These are phyloP conservation scores for Thymus quinquecostatus DNA, from an alignment of 257 asterid species.

Conservation along the genomic window DNA sequence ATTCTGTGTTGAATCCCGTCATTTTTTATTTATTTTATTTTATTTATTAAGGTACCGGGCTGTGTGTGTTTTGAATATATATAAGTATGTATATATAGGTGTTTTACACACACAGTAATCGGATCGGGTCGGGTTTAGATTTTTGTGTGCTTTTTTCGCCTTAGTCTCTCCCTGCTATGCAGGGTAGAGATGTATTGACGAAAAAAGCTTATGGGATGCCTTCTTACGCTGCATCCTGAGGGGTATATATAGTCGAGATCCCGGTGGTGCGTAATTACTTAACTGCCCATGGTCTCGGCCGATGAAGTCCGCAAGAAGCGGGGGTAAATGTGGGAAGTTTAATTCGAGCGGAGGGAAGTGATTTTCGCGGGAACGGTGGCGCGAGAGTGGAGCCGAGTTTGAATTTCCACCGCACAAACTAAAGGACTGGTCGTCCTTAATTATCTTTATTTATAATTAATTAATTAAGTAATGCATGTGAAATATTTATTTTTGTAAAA, in stretches of 20 bases:
- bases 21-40: neutral
- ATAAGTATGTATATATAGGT: neutral
- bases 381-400: conserved; percentile 2
- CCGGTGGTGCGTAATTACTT: neutral
- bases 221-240: neutral
- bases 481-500: too few relatives aligned
- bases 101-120: conserved; percentile 6
- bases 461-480: too few relatives aligned
- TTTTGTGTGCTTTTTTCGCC: neutral
- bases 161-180: conserved; percentile 66
- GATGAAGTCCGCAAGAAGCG: neutral
- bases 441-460: neutral
- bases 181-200: conserved; percentile 49
- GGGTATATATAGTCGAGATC: neutral
- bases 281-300: neutral
- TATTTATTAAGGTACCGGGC: neutral
- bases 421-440: conserved; percentile 3
- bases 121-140: neutral
- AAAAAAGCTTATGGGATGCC: conserved; percentile 27
- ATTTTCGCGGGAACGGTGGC: conserved; percentile 28
- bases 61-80: neutral
- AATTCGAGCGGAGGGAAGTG: conserved; percentile 23
- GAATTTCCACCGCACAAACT: conserved; percentile 10
- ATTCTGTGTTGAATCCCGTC: conserved; percentile 31
- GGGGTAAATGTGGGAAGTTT: neutral